Evolutionary conservation across 352 stramenopile genomes (phyloP).

Genomic region (Hyaloperonospora arabidopsidis): DNA sequence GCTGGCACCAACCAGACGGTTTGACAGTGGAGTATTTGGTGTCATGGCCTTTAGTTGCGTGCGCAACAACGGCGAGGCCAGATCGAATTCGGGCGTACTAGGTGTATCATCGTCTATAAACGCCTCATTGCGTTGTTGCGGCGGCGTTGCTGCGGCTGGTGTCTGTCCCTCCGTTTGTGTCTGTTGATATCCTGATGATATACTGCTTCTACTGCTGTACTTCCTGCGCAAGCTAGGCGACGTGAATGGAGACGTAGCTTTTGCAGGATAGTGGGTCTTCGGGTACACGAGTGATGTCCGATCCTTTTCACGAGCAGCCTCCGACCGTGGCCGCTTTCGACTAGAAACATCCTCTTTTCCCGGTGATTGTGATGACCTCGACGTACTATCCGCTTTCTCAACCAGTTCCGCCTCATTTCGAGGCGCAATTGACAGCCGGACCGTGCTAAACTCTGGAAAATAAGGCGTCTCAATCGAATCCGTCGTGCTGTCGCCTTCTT

Average conservation of each 20-base stretch:
- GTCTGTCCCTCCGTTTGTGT: conserved; percentile 9
- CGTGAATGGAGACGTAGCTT: conserved; percentile 21
- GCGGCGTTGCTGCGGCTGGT: conserved; percentile 15
- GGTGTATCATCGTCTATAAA: conserved; percentile 49
- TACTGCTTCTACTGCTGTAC: conserved; percentile 49
- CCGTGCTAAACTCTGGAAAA: conserved; percentile 54
- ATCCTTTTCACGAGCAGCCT: conserved; percentile 12
- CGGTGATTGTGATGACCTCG: conserved; percentile 15
- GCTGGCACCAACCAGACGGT: conserved; percentile 71
- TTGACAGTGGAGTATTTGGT: conserved; percentile 74
- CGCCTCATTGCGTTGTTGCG: conserved; percentile 25
- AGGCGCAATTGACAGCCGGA: conserved; percentile 23
- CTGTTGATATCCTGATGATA: conserved; percentile 36
- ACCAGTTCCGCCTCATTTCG: conserved; percentile 11
- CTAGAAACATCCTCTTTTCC: conserved; percentile 10
- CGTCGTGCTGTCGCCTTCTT: conserved; percentile 21
- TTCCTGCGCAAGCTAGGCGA: conserved; percentile 56
- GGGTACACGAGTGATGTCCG: conserved; percentile 29
- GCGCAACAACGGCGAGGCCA: conserved; percentile 69
- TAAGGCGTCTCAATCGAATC: conserved; percentile 36
- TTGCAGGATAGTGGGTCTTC: conserved; percentile 42
- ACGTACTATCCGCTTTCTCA: conserved; percentile 4
- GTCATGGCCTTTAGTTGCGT: conserved; percentile 82
- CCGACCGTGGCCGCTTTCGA: conserved; percentile 46
- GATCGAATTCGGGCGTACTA: conserved; percentile 50